These are phyloP conservation scores for Yamadazyma mexicana DNA, from an alignment of 1,139 yeast genomes.

Conservation along the genomic window DNA sequence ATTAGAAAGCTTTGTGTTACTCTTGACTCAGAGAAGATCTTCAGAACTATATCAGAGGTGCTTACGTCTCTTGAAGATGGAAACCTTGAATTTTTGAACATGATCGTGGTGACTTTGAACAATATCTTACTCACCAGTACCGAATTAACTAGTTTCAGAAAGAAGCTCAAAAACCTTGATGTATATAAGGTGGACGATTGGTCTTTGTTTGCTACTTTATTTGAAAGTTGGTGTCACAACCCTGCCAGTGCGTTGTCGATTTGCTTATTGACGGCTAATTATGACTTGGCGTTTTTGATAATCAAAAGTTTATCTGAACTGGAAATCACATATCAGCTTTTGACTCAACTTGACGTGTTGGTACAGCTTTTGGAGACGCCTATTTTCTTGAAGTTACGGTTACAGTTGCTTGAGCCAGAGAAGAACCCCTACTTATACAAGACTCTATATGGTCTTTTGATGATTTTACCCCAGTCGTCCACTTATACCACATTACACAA, in stretches of 20 bases:
- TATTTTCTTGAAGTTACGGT: slow-evolving; percentile 80
- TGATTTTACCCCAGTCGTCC: slow-evolving; percentile 95
- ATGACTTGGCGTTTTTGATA: slow-evolving; percentile 82
- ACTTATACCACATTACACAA: slow-evolving; percentile 82
- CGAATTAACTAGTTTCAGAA: slow-evolving; percentile 71
- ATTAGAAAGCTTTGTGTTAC: slow-evolving; percentile 81
- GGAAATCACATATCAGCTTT: slow-evolving; percentile 68
- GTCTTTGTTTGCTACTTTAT: slow-evolving; percentile 70
- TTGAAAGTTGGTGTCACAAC: slow-evolving; percentile 91
- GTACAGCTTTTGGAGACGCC: slow-evolving; percentile 82
- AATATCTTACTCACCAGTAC: slow-evolving; percentile 87
- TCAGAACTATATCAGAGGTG: slow-evolving; percentile 77
- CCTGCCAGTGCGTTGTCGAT: slow-evolving; percentile 86
- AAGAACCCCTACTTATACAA: slow-evolving; percentile 80
- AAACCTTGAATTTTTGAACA: slow-evolving; percentile 71
- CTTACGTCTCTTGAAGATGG: slow-evolving; percentile 54
- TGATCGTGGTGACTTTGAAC: slow-evolving; percentile 84
- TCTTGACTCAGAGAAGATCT: slow-evolving; percentile 79
- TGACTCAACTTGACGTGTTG: slow-evolving; percentile 76
- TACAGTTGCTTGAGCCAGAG: slow-evolving; percentile 86
- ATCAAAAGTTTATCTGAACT: slow-evolving; percentile 73
- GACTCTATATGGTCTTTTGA: slow-evolving; percentile 85
- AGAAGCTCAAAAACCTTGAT: slow-evolving; percentile 55
- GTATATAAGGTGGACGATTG: slow-evolving; percentile 59
- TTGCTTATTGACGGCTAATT: slow-evolving; percentile 84